These are phyloP conservation scores for Chlorella sp. DNA, from an alignment of 139 green algal species.

Conservation along the genomic window DNA sequence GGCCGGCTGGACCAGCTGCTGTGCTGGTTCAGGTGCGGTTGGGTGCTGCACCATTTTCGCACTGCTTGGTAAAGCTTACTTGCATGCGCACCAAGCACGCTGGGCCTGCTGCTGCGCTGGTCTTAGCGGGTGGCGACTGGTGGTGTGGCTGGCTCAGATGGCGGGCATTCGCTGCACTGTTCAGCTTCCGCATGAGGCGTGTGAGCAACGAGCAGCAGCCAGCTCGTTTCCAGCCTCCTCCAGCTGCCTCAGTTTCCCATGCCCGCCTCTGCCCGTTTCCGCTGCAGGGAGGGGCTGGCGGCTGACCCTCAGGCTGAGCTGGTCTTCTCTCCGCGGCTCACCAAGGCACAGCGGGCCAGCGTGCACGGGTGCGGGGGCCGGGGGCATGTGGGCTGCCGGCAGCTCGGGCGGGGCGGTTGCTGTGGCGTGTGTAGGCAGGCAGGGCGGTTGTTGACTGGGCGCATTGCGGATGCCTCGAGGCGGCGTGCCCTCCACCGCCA, in stretches of 20 bases:
- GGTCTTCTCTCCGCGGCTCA: constrained; percentile 36
- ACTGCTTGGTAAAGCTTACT: background rate
- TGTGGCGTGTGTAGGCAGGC: background rate
- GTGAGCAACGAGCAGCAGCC: background rate
- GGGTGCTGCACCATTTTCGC: background rate
- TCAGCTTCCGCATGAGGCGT: background rate
- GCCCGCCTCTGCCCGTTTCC: background rate
- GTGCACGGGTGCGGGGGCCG: constrained; percentile 35
- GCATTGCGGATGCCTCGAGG: background rate
- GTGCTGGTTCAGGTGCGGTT: constrained; percentile 34
- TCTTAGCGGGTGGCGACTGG: too few species aligned
- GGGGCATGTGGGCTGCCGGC: too few species aligned
- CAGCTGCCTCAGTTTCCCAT: background rate
- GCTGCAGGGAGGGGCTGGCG: background rate
- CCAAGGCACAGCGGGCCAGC: constrained; percentile 28
- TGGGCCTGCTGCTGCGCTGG: too few species aligned
- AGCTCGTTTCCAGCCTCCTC: too few species aligned
- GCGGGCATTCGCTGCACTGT: background rate
- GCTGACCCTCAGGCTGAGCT: constrained; percentile 32
- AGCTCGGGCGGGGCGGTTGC: background rate
- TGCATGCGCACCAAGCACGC: too few species aligned
- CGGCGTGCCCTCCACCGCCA: background rate
- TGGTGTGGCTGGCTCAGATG: too few species aligned
- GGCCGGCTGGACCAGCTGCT: constrained; percentile 19
- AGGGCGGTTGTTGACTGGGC: background rate